Percentiles rank a stretch among this genome's conserved stretches.
Evolutionary conservation across 2,329 filamentous ascomycete genomes (phyloP).

Genomic region (Ustulina deusta): DNA sequence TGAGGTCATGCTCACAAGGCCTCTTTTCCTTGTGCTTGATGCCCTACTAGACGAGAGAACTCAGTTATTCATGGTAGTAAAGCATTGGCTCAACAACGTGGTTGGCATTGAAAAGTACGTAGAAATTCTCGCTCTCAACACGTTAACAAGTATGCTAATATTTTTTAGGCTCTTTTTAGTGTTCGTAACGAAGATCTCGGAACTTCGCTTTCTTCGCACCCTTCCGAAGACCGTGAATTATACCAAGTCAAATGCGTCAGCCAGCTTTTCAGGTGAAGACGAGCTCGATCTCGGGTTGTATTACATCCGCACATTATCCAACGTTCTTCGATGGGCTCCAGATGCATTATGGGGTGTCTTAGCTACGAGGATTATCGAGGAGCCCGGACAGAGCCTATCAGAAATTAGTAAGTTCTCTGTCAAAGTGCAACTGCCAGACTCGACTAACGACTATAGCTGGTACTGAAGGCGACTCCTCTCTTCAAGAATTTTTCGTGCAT

Average conservation of each 20-base stretch:
- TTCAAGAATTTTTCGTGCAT: constrained; percentile 76
- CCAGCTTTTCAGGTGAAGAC: constrained; percentile 65
- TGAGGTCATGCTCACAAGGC: constrained; percentile 81
- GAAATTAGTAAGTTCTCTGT: constrained; percentile 63
- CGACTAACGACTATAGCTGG: constrained; percentile 57
- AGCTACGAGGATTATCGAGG: constrained; percentile 69
- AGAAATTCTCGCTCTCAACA: background rate
- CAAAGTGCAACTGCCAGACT: constrained; percentile 42
- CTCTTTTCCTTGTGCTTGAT: constrained; percentile 85
- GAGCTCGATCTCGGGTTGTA: constrained; percentile 84
- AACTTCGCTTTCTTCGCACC: constrained; percentile 64
- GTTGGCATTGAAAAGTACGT: constrained; percentile 72
- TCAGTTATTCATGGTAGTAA: constrained; percentile 80
- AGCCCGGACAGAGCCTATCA: constrained; percentile 58
- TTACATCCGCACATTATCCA: constrained; percentile 79
- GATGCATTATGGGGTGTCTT: constrained; percentile 78
- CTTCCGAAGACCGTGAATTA: constrained; percentile 44
- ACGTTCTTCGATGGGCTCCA: constrained; percentile 76
- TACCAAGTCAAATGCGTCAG: constrained; percentile 46
- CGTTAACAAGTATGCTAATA: constrained; percentile 39
- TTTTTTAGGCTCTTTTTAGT: constrained; percentile 68
- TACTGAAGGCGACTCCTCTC: constrained; percentile 66
- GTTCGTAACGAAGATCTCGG: constrained; percentile 69
- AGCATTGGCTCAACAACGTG: constrained; percentile 81
- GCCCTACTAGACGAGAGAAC: constrained; percentile 77